These are phyloP conservation scores for Trichoderma hamatum DNA, from an alignment of 2,329 filamentous ascomycete genomes.

Conservation along the genomic window DNA sequence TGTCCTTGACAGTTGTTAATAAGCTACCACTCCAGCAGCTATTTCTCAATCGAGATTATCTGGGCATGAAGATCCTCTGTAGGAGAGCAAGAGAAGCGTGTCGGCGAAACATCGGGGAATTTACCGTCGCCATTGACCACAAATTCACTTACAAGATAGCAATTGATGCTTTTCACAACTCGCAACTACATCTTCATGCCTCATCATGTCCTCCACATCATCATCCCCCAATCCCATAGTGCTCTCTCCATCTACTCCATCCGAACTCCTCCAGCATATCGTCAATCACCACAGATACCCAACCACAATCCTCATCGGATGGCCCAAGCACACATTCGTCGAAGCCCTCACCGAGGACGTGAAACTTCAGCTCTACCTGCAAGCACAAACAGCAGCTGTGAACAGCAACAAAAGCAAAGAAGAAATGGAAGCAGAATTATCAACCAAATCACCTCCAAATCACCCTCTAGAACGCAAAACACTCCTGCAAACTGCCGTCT, in stretches of 20 bases:
- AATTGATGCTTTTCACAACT: neutral
- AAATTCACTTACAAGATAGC: neutral
- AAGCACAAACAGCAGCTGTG: neutral
- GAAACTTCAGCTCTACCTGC: constrained; percentile 31
- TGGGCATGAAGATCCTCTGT: too few species aligned
- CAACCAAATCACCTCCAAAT: neutral
- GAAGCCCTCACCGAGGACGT: constrained; percentile 57
- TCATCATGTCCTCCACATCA: neutral
- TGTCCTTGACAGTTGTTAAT: too few species aligned
- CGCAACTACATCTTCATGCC: neutral
- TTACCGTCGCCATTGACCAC: too few species aligned
- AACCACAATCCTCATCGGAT: constrained; percentile 73
- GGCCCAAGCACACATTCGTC: constrained; percentile 66
- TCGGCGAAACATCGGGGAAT: neutral
- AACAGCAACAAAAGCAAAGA: constrained; percentile 4
- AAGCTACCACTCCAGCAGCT: too few species aligned
- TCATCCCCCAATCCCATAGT: constrained; percentile 43
- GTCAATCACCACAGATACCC: constrained; percentile 58
- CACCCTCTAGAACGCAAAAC: constrained; percentile 60
- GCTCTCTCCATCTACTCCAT: constrained; percentile 56
- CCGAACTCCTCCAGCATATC: constrained; percentile 67
- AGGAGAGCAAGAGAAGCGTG: too few species aligned
- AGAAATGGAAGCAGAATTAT: neutral
- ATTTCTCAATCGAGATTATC: too few species aligned
- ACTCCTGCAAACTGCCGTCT: constrained; percentile 68